Conservation (phyloP, 1,284 basidiomycete genomes). For the Heterobasidion parviporum region DNA sequence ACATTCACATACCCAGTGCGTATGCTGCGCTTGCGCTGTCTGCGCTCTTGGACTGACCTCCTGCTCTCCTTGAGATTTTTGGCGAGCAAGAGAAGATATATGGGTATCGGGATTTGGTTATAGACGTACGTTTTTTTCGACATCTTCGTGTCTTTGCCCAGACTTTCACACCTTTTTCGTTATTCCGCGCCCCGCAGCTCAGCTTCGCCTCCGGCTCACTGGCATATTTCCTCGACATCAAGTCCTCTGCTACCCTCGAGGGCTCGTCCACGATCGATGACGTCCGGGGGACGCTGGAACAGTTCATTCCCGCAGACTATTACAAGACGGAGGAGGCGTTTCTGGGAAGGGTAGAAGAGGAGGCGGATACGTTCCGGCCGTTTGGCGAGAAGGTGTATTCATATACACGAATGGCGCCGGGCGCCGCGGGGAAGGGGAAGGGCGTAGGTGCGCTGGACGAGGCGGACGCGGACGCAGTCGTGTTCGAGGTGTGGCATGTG, state of each 20-base stretch:
- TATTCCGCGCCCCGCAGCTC: constrained; percentile 35
- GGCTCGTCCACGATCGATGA: constrained; percentile 81
- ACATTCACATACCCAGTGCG: constrained; percentile 83
- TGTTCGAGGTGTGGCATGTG: constrained; percentile 85
- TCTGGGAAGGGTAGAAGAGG: constrained; percentile 58
- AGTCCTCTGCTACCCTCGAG: constrained; percentile 58
- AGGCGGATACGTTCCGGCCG: constrained; percentile 71
- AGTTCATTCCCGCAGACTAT: constrained; percentile 72
- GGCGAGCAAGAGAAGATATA: constrained; percentile 97
- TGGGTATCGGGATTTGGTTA: constrained; percentile 78
- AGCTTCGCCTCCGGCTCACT: constrained; percentile 86
- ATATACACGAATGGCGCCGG: constrained; percentile 53
- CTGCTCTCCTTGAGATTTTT: constrained; percentile 56
- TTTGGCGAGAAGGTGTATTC: constrained; percentile 68
- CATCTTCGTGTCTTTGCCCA: constrained; percentile 4
- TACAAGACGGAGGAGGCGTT: constrained; percentile 62
- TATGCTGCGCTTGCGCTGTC: constrained; percentile 4
- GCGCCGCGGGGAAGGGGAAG: constrained; percentile 9
- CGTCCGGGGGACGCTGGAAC: constrained; percentile 69
- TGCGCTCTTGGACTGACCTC: background rate
- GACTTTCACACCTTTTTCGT: background rate
- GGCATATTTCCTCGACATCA: constrained; percentile 66
- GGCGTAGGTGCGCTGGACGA: background rate
- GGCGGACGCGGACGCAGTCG: constrained; percentile 47
- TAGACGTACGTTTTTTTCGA: constrained; percentile 55